Conservation (phyloP, 163 green algal species). For the Chloromonas sp. region DNA sequence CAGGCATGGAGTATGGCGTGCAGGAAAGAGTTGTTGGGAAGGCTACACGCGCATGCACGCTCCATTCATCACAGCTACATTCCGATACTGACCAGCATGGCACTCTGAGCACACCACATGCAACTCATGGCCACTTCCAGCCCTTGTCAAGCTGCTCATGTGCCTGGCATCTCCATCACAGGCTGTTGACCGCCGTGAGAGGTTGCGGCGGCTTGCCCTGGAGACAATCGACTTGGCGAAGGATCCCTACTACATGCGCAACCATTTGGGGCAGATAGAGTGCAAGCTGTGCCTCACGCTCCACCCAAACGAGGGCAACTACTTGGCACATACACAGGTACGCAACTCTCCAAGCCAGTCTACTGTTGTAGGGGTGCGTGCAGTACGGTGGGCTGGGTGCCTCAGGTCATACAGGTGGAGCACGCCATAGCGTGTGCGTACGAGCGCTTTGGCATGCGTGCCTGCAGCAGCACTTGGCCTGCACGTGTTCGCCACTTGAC, state of each 20-base stretch:
- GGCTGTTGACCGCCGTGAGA: slow-evolving; percentile 87
- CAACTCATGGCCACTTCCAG: not conserved
- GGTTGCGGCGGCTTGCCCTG: slow-evolving; percentile 87
- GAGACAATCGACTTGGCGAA: slow-evolving; percentile 98
- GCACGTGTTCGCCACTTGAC: too few relatives aligned
- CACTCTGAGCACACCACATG: not conserved
- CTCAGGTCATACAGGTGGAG: too few relatives aligned
- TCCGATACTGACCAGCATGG: not conserved
- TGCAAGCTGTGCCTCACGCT: slow-evolving; percentile 97
- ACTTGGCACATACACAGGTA: slow-evolving; percentile 96
- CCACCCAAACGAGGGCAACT: slow-evolving; percentile 98
- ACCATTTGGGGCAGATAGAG: slow-evolving; percentile 95
- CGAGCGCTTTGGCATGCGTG: not conserved
- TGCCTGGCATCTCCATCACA: slow-evolving; percentile 26
- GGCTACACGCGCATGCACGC: too few relatives aligned
- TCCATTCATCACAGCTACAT: too few relatives aligned
- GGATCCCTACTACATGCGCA: slow-evolving; percentile 99
- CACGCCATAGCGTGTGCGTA: too few relatives aligned
- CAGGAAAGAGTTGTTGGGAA: too few relatives aligned
- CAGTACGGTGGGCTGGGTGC: not conserved
- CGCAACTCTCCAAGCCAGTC: not conserved
- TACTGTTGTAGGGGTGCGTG: not conserved
- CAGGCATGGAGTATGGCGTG: not conserved
- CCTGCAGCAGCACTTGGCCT: not conserved
- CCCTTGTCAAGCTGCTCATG: not conserved